Conservation (phyloP, 495 filamentous ascomycete species). For the Saxophila tyrrhenica region DNA sequence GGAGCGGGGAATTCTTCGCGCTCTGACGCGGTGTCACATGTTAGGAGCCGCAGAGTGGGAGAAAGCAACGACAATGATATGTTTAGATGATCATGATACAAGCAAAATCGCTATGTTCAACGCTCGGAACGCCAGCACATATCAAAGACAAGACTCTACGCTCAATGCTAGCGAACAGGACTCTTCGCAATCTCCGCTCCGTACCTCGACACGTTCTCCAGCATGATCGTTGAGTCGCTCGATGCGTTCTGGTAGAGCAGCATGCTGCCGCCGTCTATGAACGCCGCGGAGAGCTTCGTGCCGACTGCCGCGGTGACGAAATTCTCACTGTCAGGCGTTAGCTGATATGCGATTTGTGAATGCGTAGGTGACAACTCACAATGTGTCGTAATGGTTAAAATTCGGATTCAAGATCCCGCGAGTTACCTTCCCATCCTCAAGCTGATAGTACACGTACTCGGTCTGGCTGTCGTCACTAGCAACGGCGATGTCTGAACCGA, state of each 20-base stretch:
- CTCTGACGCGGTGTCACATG: no score
- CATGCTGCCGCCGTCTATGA: conserved; percentile 3
- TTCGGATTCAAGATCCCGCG: background rate
- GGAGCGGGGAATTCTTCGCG: no score
- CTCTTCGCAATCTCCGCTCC: background rate
- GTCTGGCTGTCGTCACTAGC: conserved; percentile 6
- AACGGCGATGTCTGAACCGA: conserved; percentile 3
- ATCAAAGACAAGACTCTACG: no score
- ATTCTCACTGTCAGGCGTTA: no score
- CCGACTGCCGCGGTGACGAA: background rate
- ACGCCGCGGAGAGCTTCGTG: conserved; percentile 4
- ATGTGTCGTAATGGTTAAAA: background rate
- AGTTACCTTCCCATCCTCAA: background rate
- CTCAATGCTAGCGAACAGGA: background rate
- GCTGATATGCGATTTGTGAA: no score
- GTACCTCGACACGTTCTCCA: background rate
- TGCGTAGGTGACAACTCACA: no score
- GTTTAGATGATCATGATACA: no score
- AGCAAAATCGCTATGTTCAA: no score
- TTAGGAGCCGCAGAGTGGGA: no score
- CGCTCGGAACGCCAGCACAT: no score
- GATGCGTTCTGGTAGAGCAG: conserved; percentile 5
- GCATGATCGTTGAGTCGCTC: conserved; percentile 1
- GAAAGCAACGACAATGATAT: no score
- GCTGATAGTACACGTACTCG: conserved; percentile 6